phyloP scores from a whole-genome alignment of 2,329 filamentous ascomycete species.

The Xylariomycetidae sp. region DNA sequence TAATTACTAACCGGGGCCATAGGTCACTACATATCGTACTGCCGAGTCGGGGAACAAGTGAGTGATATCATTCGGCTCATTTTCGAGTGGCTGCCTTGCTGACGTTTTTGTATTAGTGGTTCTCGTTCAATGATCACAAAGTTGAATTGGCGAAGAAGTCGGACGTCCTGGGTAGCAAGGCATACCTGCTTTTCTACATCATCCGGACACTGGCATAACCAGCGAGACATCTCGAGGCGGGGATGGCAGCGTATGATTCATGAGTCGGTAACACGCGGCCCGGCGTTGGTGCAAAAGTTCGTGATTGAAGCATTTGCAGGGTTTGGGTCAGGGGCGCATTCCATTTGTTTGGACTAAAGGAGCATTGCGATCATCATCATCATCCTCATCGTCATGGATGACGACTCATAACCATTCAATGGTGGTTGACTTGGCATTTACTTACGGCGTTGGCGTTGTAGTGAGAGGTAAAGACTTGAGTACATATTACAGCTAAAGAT shows the following conservation, averaged over 20 bases:
- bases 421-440: too few relatives aligned
- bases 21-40: conserved; percentile 87
- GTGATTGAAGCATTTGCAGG: conserved; percentile 21
- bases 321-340: conserved; percentile 2
- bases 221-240: neutral
- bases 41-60: conserved; percentile 70
- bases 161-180: conserved; percentile 80
- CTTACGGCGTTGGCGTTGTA: too few relatives aligned
- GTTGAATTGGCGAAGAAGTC: conserved; percentile 79
- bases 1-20: too few relatives aligned
- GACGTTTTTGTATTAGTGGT: conserved; percentile 69
- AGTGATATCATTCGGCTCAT: conserved; percentile 16
- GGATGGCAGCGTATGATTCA: conserved; percentile 8
- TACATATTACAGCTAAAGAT: too few relatives aligned
- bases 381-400: too few relatives aligned
- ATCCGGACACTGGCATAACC: conserved; percentile 45
- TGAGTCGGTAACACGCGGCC: too few relatives aligned
- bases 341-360: conserved; percentile 11
- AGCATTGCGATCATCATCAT: conserved; percentile 13
- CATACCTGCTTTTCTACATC: conserved; percentile 88
- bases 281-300: too few relatives aligned
- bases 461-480: too few relatives aligned
- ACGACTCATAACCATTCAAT: too few relatives aligned
- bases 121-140: conserved; percentile 91
- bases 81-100: too few relatives aligned